Base-by-base conservation (phyloP, 768 basidiomycete species). In the Crucibulum laeve region DNA sequence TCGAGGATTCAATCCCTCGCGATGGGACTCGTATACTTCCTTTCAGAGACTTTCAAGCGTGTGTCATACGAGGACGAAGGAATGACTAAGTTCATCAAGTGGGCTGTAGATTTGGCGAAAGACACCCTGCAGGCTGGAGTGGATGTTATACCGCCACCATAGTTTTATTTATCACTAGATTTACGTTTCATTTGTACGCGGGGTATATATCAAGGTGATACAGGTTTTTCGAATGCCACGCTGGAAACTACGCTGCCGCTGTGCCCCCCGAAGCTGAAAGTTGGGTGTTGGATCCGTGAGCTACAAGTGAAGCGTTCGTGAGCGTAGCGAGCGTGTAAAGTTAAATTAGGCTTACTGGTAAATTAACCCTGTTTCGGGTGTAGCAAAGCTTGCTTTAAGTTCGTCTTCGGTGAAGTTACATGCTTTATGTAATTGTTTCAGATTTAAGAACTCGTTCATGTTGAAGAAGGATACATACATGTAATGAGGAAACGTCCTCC, bases 371-470 rank as follows among this genome's bases (percentile, higher is more conserved):
- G 77, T 74, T 11, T 64, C 72, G 6, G 62, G 53, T 0, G 62
- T 66, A 10, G 63, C 62, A 52, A 91, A 87, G 40, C 54, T 73
- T 3, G 64, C 54, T 51, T 69, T 74, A 25, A 91, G 56, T 55
- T 92, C 90, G 0, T 82, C 77, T 51, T 87, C 83, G 0, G 90
- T 92, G 52, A 90, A 91, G 56, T 91, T 91, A 55, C 90, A 92
- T 2, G 90, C 85, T 83, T 17, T 19, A 40, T 21, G 13, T 23
- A n/a, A 18, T 24, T 24, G 26, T 25, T 33, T 39, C 28, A 13
- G 25, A 18, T 28, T 37, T 10, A 19, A 18, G 18, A 15, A 15
- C 5, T 10, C 7, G 18, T 13, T 25, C 22, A 15, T 1, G 33
- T n/a, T 4, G 37, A 14, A 5, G 34, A 30, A 32, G 5, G n/a